phyloP scores from a whole-genome alignment of 257 asterid species.

The Sherardia arvensis region DNA sequence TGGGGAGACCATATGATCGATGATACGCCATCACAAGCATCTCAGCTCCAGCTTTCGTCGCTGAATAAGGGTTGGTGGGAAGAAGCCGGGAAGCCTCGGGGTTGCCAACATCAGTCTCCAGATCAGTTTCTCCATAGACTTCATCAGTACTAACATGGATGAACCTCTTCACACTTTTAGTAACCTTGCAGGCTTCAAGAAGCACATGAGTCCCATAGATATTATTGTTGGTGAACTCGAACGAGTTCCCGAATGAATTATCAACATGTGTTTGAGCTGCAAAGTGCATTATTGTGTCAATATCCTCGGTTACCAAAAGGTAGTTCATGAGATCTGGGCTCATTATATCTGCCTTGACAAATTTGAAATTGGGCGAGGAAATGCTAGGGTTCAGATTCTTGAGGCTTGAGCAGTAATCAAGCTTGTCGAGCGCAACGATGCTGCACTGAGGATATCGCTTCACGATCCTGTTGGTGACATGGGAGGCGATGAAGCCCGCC shows the following conservation, averaged over 20 bases:
- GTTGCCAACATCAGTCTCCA: neutral
- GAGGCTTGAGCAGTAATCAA: slow-evolving; percentile 87
- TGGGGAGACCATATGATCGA: neutral
- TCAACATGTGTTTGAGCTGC: slow-evolving; percentile 99
- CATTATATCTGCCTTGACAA: slow-evolving; percentile 84
- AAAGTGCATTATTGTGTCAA: slow-evolving; percentile 96
- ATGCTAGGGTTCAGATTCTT: slow-evolving; percentile 72
- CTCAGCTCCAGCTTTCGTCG: neutral
- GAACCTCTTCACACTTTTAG: slow-evolving; percentile 28
- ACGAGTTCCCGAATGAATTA: slow-evolving; percentile 88
- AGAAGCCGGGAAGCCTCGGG: neutral
- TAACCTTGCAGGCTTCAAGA: slow-evolving; percentile 91
- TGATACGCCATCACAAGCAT: neutral
- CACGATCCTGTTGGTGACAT: slow-evolving; percentile 83
- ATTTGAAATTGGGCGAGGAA: slow-evolving; percentile 69
- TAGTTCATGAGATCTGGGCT: slow-evolving; percentile 94
- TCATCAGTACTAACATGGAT: neutral
- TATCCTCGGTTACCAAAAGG: slow-evolving; percentile 77
- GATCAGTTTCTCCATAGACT: neutral
- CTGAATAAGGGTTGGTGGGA: neutral
- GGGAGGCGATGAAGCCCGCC: slow-evolving; percentile 97
- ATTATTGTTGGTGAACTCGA: slow-evolving; percentile 93
- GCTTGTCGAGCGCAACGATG: slow-evolving; percentile 88
- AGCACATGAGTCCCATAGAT: slow-evolving; percentile 95
- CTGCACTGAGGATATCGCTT: slow-evolving; percentile 77